Evolutionary conservation across 768 basidiomycete genomes (phyloP).

Genomic region (Pleurotus cornucopiae): DNA sequence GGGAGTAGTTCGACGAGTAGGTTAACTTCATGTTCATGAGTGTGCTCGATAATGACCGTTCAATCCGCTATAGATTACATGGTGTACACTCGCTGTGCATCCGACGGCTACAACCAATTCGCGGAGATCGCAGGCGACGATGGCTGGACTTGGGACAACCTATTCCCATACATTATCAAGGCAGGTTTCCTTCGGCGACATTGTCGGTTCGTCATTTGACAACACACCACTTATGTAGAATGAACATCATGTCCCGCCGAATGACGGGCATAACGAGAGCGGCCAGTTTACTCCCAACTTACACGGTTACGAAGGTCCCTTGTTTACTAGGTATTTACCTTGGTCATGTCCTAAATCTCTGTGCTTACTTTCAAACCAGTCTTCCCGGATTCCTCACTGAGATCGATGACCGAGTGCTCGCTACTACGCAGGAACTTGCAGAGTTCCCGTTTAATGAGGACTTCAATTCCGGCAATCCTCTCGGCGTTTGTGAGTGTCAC

Average conservation of each 20-base stretch:
- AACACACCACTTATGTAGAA: constrained; percentile 21
- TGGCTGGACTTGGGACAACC: constrained; percentile 34
- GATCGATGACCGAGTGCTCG: constrained; percentile 29
- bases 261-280: constrained; percentile 31
- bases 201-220: too few relatives aligned
- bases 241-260: constrained; percentile 32
- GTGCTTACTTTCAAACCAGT: constrained; percentile 12
- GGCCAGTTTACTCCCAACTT: constrained; percentile 31
- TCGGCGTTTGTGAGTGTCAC: constrained; percentile 24
- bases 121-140: constrained; percentile 27
- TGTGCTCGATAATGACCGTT: background rate
- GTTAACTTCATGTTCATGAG: background rate
- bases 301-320: constrained; percentile 31
- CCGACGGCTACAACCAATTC: constrained; percentile 31
- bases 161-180: constrained; percentile 26
- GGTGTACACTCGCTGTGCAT: constrained; percentile 25
- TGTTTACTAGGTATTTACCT: constrained; percentile 18
- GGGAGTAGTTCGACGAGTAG: constrained; percentile 28
- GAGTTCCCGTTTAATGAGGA: constrained; percentile 31
- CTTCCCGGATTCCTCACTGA: constrained; percentile 24
- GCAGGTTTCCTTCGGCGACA: constrained; percentile 6
- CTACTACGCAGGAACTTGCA: constrained; percentile 27
- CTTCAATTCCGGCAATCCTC: constrained; percentile 26
- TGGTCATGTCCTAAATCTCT: constrained; percentile 17
- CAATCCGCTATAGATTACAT: constrained; percentile 14